phyloP scores from a whole-genome alignment of 257 asterid genomes.

The Solanum arcanum region DNA sequence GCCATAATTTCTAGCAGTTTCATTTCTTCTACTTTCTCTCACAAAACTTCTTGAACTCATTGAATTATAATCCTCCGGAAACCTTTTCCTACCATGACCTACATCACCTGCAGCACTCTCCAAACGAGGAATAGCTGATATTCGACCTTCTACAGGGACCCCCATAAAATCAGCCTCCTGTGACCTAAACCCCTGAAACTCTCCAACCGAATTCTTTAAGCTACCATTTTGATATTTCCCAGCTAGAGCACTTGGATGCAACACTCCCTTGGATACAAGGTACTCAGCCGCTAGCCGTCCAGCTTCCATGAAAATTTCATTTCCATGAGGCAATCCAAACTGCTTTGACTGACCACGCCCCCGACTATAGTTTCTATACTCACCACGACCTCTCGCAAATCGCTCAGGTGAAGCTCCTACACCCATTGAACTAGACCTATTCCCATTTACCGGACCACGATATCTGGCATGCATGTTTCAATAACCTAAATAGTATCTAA shows the following conservation, averaged over 20 bases:
- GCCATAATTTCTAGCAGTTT: conserved; percentile 35
- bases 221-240: conserved; percentile 57
- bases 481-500: not conserved
- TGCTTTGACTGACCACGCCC: conserved; percentile 57
- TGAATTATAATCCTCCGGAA: conserved; percentile 40
- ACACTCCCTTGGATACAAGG: conserved; percentile 61
- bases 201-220: conserved; percentile 31
- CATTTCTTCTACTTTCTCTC: conserved; percentile 60
- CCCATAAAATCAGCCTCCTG: conserved; percentile 25
- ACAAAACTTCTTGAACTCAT: conserved; percentile 26
- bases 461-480: conserved; percentile 60
- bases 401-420: conserved; percentile 53
- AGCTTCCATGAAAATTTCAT: conserved; percentile 75
- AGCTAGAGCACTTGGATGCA: conserved; percentile 57
- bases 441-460: conserved; percentile 61
- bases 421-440: conserved; percentile 59
- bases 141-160: conserved; percentile 22
- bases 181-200: conserved; percentile 23
- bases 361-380: conserved; percentile 45
- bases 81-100: conserved; percentile 46
- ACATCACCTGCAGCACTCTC: conserved; percentile 24
- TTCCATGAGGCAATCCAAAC: conserved; percentile 36
- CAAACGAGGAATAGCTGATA: conserved; percentile 50
- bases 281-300: conserved; percentile 90
- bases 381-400: conserved; percentile 50